Percentiles rank a stretch among this genome's conserved stretches.
Conservation (phyloP, 2,329 filamentous ascomycete genomes). For the Arthrobotrys pseudoclavata region DNA sequence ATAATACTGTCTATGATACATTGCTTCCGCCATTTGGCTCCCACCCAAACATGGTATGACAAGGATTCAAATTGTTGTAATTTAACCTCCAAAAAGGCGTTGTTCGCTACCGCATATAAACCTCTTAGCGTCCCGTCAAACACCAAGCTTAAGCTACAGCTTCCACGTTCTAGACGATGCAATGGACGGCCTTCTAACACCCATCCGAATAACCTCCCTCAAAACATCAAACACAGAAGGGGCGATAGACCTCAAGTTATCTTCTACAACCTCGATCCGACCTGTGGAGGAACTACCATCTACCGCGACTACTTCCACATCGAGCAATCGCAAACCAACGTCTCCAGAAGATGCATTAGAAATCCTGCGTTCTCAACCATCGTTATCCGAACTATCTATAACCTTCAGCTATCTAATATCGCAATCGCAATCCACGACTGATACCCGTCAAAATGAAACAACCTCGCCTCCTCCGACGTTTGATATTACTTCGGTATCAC, state of each 20-base stretch:
- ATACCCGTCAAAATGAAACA: constrained; percentile 8
- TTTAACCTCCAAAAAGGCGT: constrained; percentile 10
- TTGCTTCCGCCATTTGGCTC: background rate
- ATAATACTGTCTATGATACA: constrained; percentile 36
- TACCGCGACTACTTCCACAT: background rate
- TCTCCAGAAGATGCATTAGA: constrained; percentile 49
- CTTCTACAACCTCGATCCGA: constrained; percentile 41
- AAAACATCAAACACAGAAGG: constrained; percentile 52
- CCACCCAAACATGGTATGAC: background rate
- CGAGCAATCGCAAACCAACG: constrained; percentile 36
- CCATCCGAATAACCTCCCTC: constrained; percentile 56
- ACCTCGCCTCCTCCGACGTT: constrained; percentile 43
- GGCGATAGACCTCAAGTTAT: constrained; percentile 45
- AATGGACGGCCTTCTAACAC: constrained; percentile 52
- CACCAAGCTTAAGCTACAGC: constrained; percentile 13
- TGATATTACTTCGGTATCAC: constrained; percentile 42
- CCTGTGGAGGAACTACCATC: constrained; percentile 27
- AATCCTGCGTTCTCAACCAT: constrained; percentile 54
- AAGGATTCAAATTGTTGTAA: constrained; percentile 33
- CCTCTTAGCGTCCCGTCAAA: constrained; percentile 8
- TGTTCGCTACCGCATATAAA: constrained; percentile 29
- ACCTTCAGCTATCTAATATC: constrained; percentile 34
- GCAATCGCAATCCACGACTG: background rate
- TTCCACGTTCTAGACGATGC: background rate
- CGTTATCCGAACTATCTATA: constrained; percentile 36